These are phyloP conservation scores for Candida andamanensis DNA, from an alignment of 805 yeast genomes.

Conservation along the genomic window DNA sequence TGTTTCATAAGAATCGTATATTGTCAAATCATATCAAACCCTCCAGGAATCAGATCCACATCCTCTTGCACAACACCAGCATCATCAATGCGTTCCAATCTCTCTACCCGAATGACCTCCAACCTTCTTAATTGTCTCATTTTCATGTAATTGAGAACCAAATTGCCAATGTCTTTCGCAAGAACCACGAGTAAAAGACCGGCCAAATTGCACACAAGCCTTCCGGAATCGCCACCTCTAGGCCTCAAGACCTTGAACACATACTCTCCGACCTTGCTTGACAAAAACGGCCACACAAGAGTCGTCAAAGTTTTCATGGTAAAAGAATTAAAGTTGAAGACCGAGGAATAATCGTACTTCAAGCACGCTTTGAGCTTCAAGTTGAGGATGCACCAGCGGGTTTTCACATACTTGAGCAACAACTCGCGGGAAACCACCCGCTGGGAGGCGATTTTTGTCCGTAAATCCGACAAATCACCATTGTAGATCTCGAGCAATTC, in stretches of 20 bases:
- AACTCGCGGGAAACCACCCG: too few species aligned
- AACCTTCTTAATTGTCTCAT: slow-evolving; percentile 26
- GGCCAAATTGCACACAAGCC: slow-evolving; percentile 21
- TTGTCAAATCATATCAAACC: too few species aligned
- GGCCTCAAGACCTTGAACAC: slow-evolving; percentile 9
- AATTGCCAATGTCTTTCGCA: slow-evolving; percentile 27
- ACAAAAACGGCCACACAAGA: slow-evolving; percentile 35
- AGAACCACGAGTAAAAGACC: slow-evolving; percentile 30
- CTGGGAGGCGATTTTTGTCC: too few species aligned
- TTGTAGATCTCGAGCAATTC: slow-evolving; percentile 11
- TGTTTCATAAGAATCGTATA: too few species aligned
- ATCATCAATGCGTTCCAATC: not conserved
- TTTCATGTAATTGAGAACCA: slow-evolving; percentile 24
- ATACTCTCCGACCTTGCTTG: slow-evolving; percentile 27
- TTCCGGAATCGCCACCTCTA: too few species aligned
- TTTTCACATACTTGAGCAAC: too few species aligned
- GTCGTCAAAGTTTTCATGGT: slow-evolving; percentile 28
- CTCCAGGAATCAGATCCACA: not conserved
- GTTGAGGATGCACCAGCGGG: too few species aligned
- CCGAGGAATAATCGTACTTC: slow-evolving; percentile 27
- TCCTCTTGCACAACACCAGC: not conserved
- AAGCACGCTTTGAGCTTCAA: slow-evolving; percentile 30
- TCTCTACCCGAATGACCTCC: slow-evolving; percentile 2
- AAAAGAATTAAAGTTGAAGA: slow-evolving; percentile 18
- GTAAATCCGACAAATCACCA: too few species aligned